Percentiles rank a stretch among this genome's conserved stretches.
These are phyloP conservation scores for Boletus speciosus DNA, from an alignment of 768 basidiomycete species.

Conservation along the genomic window DNA sequence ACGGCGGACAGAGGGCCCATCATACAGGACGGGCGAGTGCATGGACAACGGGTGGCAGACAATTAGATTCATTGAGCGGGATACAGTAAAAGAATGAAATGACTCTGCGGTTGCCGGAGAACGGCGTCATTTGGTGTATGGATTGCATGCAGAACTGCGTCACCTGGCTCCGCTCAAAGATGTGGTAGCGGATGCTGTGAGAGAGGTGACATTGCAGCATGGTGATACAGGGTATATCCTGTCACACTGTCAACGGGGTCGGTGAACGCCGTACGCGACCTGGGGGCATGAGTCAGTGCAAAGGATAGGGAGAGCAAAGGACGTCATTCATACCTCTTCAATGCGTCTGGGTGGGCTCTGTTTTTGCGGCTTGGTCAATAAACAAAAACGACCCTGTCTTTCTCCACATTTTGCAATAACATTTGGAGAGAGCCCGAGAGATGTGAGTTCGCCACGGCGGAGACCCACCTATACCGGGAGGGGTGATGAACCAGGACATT, in stretches of 20 bases:
- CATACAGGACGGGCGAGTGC: conserved; percentile 16
- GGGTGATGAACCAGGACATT: conserved; percentile 30
- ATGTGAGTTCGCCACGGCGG: background rate
- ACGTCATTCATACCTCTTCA: conserved; percentile 39
- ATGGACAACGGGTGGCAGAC: conserved; percentile 29
- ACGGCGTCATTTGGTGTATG: conserved; percentile 25
- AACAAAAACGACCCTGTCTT: conserved; percentile 50
- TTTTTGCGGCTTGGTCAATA: conserved; percentile 34
- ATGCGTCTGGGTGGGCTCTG: conserved; percentile 35
- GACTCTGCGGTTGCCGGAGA: conserved; percentile 21
- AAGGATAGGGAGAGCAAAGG: background rate
- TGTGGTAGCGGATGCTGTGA: conserved; percentile 10
- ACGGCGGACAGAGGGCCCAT: conserved; percentile 13
- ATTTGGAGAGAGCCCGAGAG: too few relatives aligned
- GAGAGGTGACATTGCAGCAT: conserved; percentile 9
- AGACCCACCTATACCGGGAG: conserved; percentile 45
- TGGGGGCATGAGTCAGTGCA: conserved; percentile 15
- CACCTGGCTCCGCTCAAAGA: conserved; percentile 4
- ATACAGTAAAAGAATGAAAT: conserved; percentile 26
- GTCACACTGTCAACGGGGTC: conserved; percentile 41
- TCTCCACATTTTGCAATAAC: conserved; percentile 46
- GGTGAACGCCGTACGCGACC: conserved; percentile 54
- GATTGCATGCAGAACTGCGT: conserved; percentile 18
- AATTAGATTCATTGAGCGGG: conserved; percentile 27
- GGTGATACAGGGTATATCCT: background rate